Base-by-base conservation (phyloP, 2,329 filamentous ascomycete genomes). In the Cadophora gregata region DNA sequence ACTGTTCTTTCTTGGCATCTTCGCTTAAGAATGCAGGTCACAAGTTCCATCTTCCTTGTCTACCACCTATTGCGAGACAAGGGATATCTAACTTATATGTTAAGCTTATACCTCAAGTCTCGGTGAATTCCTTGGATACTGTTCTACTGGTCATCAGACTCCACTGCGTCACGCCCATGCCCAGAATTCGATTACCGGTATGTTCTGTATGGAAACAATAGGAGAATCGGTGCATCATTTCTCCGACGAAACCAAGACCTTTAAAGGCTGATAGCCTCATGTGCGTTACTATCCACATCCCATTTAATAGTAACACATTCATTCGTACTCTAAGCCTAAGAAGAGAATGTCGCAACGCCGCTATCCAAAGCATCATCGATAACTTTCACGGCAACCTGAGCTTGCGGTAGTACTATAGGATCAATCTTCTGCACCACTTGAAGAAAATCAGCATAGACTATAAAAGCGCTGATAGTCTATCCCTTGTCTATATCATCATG, bases 291-390 rank as follows among this genome's bases (percentile, higher is more conserved):
- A 27, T 14, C 48, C 16, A 24, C 29, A 29, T 51, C 48, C 27
- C 21, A 51, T 27, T n/a, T n/a, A n/a, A n/a, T 4, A 24, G 5
- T 42, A 12, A 42, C 4, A 42, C 38, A 14, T 12, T 16, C 2
- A 12, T 16, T 42, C 38, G 5, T 19, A 19, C 38, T 19, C 14
- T 6, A 33, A 7, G 2, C n/a, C 27, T 42, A 55, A 14, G 60
- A 29, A 24, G 48, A 56, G 33, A 45, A 62, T 19, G 50, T 42
- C 24, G 14, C 48, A 12, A 62, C 55, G 7, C 60, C 60, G 12
- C 24, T 14, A 19, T 42, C 47, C 31, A 53, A 14, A 33, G 60
- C 60, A 62, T 62, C 48, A 42, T 62, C 48, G 53, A 62, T 62
- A 19, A 55, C 31, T 21, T 42, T 31, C 9, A 62, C 60, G 25